phyloP scores from a whole-genome alignment of 1,284 basidiomycete species.

The Rhodofomes roseus region DNA sequence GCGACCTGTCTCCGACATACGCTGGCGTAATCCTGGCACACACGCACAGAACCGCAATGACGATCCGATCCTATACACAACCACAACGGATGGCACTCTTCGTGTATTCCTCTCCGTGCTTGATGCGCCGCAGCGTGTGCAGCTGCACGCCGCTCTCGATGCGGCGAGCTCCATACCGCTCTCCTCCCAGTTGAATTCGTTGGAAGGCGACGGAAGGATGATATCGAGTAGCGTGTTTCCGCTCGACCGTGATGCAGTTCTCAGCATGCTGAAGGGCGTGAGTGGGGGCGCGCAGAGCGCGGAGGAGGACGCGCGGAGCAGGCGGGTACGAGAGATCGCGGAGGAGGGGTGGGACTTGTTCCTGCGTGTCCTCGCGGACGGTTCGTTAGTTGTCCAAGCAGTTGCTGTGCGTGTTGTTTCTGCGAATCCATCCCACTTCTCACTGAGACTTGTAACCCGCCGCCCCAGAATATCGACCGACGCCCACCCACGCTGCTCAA shows the following conservation, averaged over 20 bases:
- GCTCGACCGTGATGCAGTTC: conserved; percentile 55
- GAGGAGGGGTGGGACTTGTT: conserved; percentile 80
- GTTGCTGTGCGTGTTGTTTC: conserved; percentile 55
- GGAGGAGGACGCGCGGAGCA: conserved; percentile 41
- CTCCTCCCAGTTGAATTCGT: conserved; percentile 14
- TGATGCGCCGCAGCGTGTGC: conserved; percentile 81
- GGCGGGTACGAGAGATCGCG: conserved; percentile 53
- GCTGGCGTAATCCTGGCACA: conserved; percentile 47
- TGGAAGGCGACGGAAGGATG: conserved; percentile 19
- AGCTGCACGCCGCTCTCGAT: conserved; percentile 78
- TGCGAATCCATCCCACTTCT: neutral
- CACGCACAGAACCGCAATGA: conserved; percentile 61
- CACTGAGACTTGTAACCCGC: neutral
- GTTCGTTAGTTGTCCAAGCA: conserved; percentile 67
- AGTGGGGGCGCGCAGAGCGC: conserved; percentile 24
- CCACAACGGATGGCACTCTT: conserved; percentile 71
- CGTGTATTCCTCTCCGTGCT: conserved; percentile 86
- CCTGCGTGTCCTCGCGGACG: conserved; percentile 67
- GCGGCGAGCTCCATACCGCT: conserved; percentile 51
- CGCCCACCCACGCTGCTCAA: conserved; percentile 83
- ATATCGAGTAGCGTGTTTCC: conserved; percentile 55
- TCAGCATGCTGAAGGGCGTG: conserved; percentile 30
- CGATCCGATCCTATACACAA: conserved; percentile 73
- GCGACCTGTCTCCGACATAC: conserved; percentile 55
- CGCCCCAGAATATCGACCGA: conserved; percentile 75